Percentiles rank a stretch among this genome's conserved stretches.
Conservation (phyloP, 164 flowering plant species). For the Stephania yunnanensis region DNA sequence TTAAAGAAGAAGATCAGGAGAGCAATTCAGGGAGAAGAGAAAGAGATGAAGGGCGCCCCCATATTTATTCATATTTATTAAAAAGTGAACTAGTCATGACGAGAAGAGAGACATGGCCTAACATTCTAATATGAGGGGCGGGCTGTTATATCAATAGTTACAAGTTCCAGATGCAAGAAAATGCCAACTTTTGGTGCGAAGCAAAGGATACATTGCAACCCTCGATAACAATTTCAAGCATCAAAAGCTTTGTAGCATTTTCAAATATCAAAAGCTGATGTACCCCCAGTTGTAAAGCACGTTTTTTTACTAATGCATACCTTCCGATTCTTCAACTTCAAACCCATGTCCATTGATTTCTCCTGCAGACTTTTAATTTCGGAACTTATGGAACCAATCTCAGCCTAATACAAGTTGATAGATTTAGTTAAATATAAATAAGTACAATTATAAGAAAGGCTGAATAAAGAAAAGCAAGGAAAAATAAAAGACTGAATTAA, state of each 20-base stretch:
- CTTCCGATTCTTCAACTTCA: conserved; percentile 97
- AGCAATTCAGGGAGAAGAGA: too few relatives aligned
- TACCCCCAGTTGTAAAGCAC: background rate
- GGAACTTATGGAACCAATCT: conserved; percentile 97
- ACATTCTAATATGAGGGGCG: too few relatives aligned
- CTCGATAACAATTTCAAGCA: background rate
- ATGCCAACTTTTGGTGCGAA: background rate
- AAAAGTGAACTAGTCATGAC: too few relatives aligned
- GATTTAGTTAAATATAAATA: conserved; percentile 9
- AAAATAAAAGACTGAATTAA: background rate
- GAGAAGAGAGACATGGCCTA: too few relatives aligned
- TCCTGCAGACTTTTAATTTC: conserved; percentile 96
- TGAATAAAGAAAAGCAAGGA: too few relatives aligned
- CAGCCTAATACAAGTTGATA: conserved; percentile 42
- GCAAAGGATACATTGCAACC: background rate
- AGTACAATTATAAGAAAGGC: conserved; percentile 6
- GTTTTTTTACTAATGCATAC: conserved; percentile 26
- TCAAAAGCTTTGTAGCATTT: background rate
- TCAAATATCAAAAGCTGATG: background rate
- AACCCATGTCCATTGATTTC: conserved; percentile 98
- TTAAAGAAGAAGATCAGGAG: too few relatives aligned
- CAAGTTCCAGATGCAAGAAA: background rate
- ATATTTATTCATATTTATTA: too few relatives aligned
- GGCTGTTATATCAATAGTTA: background rate
- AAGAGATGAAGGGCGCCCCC: background rate